Evolutionary conservation across 108 stramenopile species (phyloP).

Genomic region (Aurantiochytrium sp.): DNA sequence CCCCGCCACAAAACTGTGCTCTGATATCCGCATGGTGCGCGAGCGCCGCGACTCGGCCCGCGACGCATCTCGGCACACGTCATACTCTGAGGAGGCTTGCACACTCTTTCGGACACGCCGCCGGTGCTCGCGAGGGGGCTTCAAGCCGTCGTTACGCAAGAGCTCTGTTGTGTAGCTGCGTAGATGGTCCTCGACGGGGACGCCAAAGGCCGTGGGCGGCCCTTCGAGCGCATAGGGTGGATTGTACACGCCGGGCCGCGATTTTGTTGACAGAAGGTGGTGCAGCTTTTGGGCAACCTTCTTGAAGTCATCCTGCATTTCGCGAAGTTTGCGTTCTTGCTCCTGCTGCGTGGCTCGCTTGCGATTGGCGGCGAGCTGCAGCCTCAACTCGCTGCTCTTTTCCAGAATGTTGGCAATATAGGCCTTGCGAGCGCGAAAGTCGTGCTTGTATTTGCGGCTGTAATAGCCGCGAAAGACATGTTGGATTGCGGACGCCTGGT

Average conservation of each 20-base stretch:
- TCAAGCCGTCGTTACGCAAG: background rate
- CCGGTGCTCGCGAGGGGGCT: background rate
- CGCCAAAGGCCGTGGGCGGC: slow-evolving; percentile 47
- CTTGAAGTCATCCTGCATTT: slow-evolving; percentile 38
- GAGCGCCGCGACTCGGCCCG: slow-evolving; percentile 3
- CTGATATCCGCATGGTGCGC: slow-evolving; percentile 18
- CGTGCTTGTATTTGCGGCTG: slow-evolving; percentile 51
- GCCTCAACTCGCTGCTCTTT: slow-evolving; percentile 41
- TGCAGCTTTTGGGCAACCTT: slow-evolving; percentile 51
- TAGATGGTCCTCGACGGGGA: slow-evolving; percentile 30
- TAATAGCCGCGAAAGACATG: slow-evolving; percentile 49
- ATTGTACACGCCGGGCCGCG: slow-evolving; percentile 51
- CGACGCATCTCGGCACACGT: background rate
- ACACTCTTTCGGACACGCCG: background rate
- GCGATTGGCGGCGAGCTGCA: slow-evolving; percentile 31
- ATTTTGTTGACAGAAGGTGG: slow-evolving; percentile 54
- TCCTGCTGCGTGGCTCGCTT: slow-evolving; percentile 37
- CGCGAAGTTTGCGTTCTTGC: background rate
- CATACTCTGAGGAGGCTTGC: background rate
- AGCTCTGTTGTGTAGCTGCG: background rate
- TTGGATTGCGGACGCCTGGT: slow-evolving; percentile 46
- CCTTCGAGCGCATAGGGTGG: slow-evolving; percentile 37
- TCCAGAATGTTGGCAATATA: slow-evolving; percentile 47
- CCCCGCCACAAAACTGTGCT: background rate
- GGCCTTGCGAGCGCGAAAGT: slow-evolving; percentile 39